phyloP scores from a whole-genome alignment of 176 grass and related monocot genomes.

The Ampelocalamus luodianensis region DNA sequence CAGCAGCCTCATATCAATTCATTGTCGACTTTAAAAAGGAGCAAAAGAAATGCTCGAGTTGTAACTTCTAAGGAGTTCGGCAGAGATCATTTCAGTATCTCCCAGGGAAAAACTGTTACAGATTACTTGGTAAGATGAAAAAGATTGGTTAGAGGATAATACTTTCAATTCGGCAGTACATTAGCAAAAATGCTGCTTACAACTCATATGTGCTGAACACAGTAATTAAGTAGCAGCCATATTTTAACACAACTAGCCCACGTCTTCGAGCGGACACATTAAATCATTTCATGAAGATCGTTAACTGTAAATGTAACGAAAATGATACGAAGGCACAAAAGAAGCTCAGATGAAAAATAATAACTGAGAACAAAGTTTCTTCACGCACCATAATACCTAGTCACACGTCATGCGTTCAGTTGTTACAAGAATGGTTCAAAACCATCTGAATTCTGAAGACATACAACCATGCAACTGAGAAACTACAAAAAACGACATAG shows the following conservation, averaged over 20 bases:
- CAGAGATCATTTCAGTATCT: background rate
- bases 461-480: slow-evolving; percentile 4
- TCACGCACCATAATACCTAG: slow-evolving; percentile 30
- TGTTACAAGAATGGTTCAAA: slow-evolving; percentile 31
- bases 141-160: background rate
- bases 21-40: too few species aligned
- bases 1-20: background rate
- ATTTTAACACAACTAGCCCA: background rate
- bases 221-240: background rate
- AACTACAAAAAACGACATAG: slow-evolving; percentile 1
- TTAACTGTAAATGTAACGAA: background rate
- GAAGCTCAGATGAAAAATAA: background rate
- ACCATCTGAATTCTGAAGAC: slow-evolving; percentile 3
- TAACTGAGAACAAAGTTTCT: background rate
- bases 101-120: background rate
- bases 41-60: too few species aligned
- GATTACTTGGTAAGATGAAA: background rate
- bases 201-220: background rate
- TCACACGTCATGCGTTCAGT: slow-evolving; percentile 19
- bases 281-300: background rate
- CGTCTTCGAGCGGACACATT: background rate
- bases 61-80: background rate
- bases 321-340: background rate
- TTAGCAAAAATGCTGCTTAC: background rate
- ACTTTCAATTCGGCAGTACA: background rate